phyloP scores from a whole-genome alignment of 306 rosid genomes.

The Begonia loranthoides region DNA sequence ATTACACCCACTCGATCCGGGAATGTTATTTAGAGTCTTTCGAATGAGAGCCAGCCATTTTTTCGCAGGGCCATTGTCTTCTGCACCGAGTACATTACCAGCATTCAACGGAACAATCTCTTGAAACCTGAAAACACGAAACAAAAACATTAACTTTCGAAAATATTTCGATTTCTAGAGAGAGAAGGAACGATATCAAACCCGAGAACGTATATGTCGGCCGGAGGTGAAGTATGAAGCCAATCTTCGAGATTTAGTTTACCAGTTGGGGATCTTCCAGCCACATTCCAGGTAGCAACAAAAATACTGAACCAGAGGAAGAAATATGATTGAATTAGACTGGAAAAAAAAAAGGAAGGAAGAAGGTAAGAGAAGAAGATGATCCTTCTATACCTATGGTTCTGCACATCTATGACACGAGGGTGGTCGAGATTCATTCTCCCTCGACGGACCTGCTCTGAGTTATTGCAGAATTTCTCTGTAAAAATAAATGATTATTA shows the following conservation, averaged over 20 bases:
- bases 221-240: conserved; percentile 94
- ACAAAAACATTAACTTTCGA: neutral
- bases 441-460: conserved; percentile 57
- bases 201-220: conserved; percentile 99
- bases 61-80: conserved; percentile 99
- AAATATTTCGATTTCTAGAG: neutral
- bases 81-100: conserved; percentile 89
- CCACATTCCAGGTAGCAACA: conserved; percentile 98
- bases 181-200: conserved; percentile 21
- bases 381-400: conserved; percentile 40
- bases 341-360: conserved; percentile 9
- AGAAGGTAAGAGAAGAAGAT: conserved; percentile 9
- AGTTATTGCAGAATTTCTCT: conserved; percentile 71
- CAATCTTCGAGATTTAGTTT: conserved; percentile 79
- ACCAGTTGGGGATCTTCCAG: conserved; percentile 91
- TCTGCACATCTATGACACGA: conserved; percentile 90
- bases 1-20: conserved; percentile 69
- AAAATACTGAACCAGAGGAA: conserved; percentile 50
- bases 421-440: conserved; percentile 97
- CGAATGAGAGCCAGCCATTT: conserved; percentile 94
- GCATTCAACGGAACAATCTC: conserved; percentile 99
- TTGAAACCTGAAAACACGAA: conserved; percentile 60
- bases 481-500: conserved; percentile 11
- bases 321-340: conserved; percentile 8
- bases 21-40: conserved; percentile 80